phyloP scores from a whole-genome alignment of 2,329 filamentous ascomycete species.

The Talaromyces piceae region DNA sequence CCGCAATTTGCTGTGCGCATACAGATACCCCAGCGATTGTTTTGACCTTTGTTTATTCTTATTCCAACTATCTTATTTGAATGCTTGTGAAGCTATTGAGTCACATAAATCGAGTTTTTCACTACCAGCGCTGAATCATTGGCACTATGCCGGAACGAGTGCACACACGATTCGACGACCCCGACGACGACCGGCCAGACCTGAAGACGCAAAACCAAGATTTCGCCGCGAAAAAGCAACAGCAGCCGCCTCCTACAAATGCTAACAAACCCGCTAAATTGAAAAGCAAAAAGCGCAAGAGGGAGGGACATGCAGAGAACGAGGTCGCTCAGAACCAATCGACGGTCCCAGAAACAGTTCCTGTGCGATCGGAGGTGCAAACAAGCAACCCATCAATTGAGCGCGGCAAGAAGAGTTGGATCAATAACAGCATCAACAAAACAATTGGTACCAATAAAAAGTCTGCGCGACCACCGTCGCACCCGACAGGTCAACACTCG shows the following conservation, averaged over 20 bases:
- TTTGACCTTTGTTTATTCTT: neutral
- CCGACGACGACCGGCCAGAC: slow-evolving; percentile 20
- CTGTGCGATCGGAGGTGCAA: neutral
- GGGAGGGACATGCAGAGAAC: slow-evolving; percentile 2
- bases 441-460: too few relatives aligned
- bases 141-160: slow-evolving; percentile 36
- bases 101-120: neutral
- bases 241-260: slow-evolving; percentile 15
- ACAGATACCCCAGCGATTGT: neutral
- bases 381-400: neutral
- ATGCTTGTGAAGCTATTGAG: too few relatives aligned
- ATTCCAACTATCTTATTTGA: neutral
- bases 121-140: neutral
- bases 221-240: neutral
- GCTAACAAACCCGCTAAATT: neutral
- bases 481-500: neutral
- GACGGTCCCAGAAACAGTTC: neutral
- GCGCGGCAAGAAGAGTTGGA: neutral
- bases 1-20: neutral
- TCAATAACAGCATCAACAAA: too few relatives aligned
- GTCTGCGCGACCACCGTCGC: neutral
- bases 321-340: slow-evolving; percentile 5
- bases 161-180: slow-evolving; percentile 30
- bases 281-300: slow-evolving; percentile 27
- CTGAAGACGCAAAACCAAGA: neutral